These are phyloP conservation scores for Ophiocytium majus DNA, from an alignment of 352 stramenopile genomes.

Conservation along the genomic window DNA sequence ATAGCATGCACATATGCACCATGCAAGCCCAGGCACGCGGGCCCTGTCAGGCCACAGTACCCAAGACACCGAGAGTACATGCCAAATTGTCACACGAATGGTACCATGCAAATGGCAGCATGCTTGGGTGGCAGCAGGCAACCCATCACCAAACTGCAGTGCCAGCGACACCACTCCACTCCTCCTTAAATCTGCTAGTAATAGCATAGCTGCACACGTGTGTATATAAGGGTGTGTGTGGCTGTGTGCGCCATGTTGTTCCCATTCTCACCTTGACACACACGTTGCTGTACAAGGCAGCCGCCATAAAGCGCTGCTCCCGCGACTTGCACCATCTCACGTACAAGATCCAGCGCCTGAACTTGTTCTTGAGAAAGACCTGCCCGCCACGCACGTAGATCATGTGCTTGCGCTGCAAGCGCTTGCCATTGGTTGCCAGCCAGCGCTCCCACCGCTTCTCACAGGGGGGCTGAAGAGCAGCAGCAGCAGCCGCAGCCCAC, in stretches of 20 bases:
- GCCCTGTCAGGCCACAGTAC: no score
- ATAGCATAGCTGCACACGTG: neutral
- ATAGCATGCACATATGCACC: no score
- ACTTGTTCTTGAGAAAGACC: constrained; percentile 51
- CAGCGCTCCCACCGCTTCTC: neutral
- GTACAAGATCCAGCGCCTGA: constrained; percentile 36
- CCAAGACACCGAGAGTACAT: no score
- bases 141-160: no score
- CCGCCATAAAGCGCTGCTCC: constrained; percentile 28
- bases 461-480: constrained; percentile 15
- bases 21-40: no score
- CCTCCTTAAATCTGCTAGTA: constrained; percentile 8
- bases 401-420: neutral
- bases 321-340: constrained; percentile 32
- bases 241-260: no score
- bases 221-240: constrained; percentile 6
- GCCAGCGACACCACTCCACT: no score
- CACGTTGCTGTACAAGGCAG: neutral
- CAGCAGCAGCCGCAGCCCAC: no score
- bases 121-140: no score
- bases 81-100: no score
- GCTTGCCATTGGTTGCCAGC: neutral
- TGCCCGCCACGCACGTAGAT: constrained; percentile 14
- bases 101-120: no score
- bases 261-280: neutral